Conservation (phyloP, 352 stramenopile genomes). For the Globisporangium iwayamae region DNA sequence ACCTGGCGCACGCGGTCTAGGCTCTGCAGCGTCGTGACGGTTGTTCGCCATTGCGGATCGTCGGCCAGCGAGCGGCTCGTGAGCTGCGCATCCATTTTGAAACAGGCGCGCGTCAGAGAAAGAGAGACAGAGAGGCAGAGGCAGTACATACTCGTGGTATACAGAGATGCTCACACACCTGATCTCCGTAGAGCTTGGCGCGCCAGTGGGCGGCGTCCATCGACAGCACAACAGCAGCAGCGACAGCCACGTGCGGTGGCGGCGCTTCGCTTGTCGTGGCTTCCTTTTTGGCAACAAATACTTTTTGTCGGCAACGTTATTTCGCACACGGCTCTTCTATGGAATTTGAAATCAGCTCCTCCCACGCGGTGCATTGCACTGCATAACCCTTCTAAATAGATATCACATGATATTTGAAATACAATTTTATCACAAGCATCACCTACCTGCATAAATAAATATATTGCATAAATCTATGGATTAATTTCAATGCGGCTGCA, state of each 20-base stretch:
- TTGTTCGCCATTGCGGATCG: conserved; percentile 26
- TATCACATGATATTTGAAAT: background rate
- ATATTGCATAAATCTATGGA: background rate
- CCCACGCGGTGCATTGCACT: background rate
- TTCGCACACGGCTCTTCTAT: background rate
- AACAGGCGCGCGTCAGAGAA: background rate
- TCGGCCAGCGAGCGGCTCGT: conserved; percentile 14
- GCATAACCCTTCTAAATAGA: background rate
- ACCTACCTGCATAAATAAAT: background rate
- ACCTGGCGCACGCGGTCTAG: conserved; percentile 36
- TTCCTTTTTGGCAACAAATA: background rate
- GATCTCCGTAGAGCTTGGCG: conserved; percentile 2
- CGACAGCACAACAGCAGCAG: background rate
- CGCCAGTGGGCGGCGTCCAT: background rate
- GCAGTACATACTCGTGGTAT: background rate
- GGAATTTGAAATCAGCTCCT: background rate
- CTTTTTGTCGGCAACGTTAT: background rate
- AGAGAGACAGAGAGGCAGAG: background rate
- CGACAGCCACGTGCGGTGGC: background rate
- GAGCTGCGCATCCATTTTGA: background rate
- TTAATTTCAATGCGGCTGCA: background rate
- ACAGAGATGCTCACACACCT: background rate
- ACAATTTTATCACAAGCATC: background rate
- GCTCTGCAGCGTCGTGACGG: conserved; percentile 31
- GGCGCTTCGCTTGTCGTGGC: background rate